Percentiles rank a stretch among this genome's conserved stretches.
These are phyloP conservation scores for Monilinia fructicola DNA, from an alignment of 2,329 filamentous ascomycete genomes.

Conservation along the genomic window DNA sequence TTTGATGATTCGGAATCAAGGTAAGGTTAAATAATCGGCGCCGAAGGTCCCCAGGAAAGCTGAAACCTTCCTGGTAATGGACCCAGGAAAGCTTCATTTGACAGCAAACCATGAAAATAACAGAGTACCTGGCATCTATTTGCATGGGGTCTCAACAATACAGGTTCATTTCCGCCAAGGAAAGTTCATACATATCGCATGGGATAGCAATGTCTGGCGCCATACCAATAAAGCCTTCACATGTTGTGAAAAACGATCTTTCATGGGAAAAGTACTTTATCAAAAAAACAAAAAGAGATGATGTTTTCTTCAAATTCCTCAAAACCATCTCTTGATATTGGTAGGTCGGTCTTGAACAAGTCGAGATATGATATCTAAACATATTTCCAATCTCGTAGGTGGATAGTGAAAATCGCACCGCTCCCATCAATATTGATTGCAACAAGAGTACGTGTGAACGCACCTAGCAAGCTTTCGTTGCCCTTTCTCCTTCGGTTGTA, in stretches of 20 bases:
- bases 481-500: too few relatives aligned
- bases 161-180: not conserved
- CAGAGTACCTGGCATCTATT: not conserved
- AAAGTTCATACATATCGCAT: not conserved
- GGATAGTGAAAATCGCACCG: too few relatives aligned
- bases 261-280: rapidly evolving
- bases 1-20: not conserved
- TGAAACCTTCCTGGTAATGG: not conserved
- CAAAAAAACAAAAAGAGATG: too few relatives aligned
- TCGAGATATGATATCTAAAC: not conserved
- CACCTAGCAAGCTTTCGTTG: too few relatives aligned
- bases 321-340: too few relatives aligned
- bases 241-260: not conserved
- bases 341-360: not conserved
- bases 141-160: not conserved
- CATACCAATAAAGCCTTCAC: not conserved
- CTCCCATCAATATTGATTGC: too few relatives aligned
- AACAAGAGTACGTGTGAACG: too few relatives aligned
- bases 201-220: not conserved
- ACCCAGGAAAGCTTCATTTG: not conserved
- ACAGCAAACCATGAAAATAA: not conserved
- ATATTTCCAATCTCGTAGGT: too few relatives aligned
- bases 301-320: not conserved
- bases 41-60: not conserved
- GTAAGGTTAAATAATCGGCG: too few relatives aligned